A percentile compares a stretch with the other conserved stretches of the same genome.
Evolutionary conservation across 2,329 filamentous ascomycete genomes (phyloP).

Genomic region (Rhinocladiella mackenziei): DNA sequence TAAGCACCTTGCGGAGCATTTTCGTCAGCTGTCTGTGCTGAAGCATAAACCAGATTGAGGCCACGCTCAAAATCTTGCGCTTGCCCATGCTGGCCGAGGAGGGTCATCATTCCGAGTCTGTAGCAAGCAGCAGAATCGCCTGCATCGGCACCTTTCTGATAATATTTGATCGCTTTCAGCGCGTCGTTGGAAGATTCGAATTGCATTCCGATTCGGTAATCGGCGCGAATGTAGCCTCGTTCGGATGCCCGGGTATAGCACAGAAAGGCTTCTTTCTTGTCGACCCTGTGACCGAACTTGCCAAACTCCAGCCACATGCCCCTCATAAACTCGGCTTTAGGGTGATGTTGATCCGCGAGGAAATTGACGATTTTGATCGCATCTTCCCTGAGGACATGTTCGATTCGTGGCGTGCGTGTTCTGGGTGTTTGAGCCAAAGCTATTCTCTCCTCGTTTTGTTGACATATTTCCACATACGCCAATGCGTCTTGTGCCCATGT

Average conservation of each 20-base stretch:
- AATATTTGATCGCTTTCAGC: slow-evolving; percentile 85
- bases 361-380: slow-evolving; percentile 90
- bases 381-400: slow-evolving; percentile 82
- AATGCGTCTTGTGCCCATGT: slow-evolving; percentile 94
- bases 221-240: slow-evolving; percentile 78
- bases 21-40: slow-evolving; percentile 85
- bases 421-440: slow-evolving; percentile 56
- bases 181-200: slow-evolving; percentile 94
- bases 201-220: slow-evolving; percentile 97
- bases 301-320: slow-evolving; percentile 98
- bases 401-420: slow-evolving; percentile 74
- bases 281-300: slow-evolving; percentile 82
- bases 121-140: slow-evolving; percentile 86
- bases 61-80: slow-evolving; percentile 73
- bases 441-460: slow-evolving; percentile 70
- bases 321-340: slow-evolving; percentile 87
- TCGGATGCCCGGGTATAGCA: slow-evolving; percentile 76
- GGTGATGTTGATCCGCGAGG: slow-evolving; percentile 84
- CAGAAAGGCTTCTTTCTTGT: slow-evolving; percentile 90
- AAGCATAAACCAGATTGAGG: slow-evolving; percentile 74
- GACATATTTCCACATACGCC: slow-evolving; percentile 78
- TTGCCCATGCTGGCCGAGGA: slow-evolving; percentile 90
- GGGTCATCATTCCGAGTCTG: slow-evolving; percentile 93
- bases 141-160: slow-evolving; percentile 71
- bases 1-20: slow-evolving; percentile 96